Conservation (phyloP, 108 stramenopile species). For the Aurantiochytrium sp. region DNA sequence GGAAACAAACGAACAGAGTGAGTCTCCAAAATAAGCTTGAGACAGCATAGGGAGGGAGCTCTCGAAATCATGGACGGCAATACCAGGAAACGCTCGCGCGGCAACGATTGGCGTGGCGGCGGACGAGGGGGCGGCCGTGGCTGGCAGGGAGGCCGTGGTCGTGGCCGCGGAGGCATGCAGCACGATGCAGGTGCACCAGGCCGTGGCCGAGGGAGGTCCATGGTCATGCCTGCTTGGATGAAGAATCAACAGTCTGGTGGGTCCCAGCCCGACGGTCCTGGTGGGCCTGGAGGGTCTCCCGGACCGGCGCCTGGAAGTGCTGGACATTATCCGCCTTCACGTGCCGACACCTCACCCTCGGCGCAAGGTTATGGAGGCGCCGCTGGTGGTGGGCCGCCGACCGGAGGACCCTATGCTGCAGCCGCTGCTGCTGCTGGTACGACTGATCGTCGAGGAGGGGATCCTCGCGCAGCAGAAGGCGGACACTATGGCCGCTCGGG, state of each 20-base stretch:
- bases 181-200: neutral
- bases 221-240: conserved; percentile 10
- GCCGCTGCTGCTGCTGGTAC: neutral
- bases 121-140: neutral
- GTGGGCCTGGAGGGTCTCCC: neutral
- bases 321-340: neutral
- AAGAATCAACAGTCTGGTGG: neutral
- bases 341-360: neutral
- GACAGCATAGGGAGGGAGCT: too few relatives aligned
- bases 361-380: too few relatives aligned
- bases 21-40: too few relatives aligned
- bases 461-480: too few relatives aligned
- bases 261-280: neutral
- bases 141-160: neutral
- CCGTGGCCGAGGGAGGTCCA: neutral
- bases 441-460: neutral
- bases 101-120: neutral
- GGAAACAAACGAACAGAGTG: too few relatives aligned
- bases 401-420: neutral
- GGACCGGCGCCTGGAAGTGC: neutral
- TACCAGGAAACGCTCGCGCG: neutral
- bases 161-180: neutral
- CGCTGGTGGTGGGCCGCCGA: neutral
- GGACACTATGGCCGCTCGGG: too few relatives aligned
- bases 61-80: neutral